Conservation (phyloP, 192 early-diverging fungal species). For the Linnemannia exigua region DNA sequence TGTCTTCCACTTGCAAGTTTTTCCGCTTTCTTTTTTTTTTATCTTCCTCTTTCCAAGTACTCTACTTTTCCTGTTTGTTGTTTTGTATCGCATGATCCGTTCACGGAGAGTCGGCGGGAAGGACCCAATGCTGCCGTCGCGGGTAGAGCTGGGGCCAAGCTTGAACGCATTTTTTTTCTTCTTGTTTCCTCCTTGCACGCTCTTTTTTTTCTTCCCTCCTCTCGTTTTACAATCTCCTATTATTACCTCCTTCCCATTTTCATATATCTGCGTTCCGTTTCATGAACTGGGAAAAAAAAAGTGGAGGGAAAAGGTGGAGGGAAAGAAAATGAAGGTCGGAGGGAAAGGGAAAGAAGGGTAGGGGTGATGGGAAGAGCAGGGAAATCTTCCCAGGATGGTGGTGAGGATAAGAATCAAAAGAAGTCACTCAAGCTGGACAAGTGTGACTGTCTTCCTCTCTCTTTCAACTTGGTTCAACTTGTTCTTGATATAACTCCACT, state of each 20-base stretch:
- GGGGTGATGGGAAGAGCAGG: background rate
- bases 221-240: background rate
- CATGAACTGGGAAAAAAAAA: conserved; percentile 15
- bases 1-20: background rate
- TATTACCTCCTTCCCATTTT: background rate
- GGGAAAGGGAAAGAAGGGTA: background rate
- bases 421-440: too few species aligned
- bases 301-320: background rate
- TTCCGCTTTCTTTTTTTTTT: background rate
- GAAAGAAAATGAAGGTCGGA: conserved; percentile 9
- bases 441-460: too few species aligned
- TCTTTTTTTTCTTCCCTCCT: background rate
- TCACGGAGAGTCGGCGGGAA: conserved; percentile 8
- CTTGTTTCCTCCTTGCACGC: background rate
- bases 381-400: background rate
- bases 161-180: conserved; percentile 26
- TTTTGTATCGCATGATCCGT: background rate
- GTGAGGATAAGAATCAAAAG: background rate
- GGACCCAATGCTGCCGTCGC: conserved; percentile 13
- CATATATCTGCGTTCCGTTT: background rate
- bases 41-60: background rate
- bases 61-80: background rate
- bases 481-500: too few species aligned
- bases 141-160: conserved; percentile 43
- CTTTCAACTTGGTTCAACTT: background rate